phyloP scores from a whole-genome alignment of 139 green algal species.

The Protoeuglena noctilucae region DNA sequence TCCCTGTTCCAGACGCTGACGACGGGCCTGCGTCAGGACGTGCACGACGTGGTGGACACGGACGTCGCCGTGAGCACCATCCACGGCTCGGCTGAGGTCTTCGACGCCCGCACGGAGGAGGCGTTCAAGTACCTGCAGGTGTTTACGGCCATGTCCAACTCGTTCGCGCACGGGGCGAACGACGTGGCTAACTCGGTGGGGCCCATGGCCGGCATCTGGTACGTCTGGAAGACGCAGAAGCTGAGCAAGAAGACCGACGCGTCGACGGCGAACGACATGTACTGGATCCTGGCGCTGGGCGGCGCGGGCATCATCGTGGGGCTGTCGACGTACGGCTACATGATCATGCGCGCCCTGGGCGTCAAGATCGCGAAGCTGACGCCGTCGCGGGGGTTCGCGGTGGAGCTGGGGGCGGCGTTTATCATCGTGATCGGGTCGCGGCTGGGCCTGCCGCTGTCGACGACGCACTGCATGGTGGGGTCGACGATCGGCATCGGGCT shows the following conservation, averaged over 20 bases:
- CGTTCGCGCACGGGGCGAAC: slow-evolving; percentile 28
- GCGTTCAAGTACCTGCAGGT: slow-evolving; percentile 17
- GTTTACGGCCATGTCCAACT: slow-evolving; percentile 10
- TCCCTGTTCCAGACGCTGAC: slow-evolving; percentile 3
- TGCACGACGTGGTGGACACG: not conserved
- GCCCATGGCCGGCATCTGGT: slow-evolving; percentile 15
- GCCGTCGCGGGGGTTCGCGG: slow-evolving; percentile 39
- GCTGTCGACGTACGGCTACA: slow-evolving; percentile 23
- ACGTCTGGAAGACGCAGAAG: slow-evolving; percentile 6
- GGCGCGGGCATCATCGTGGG: slow-evolving; percentile 17
- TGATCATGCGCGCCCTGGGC: slow-evolving; percentile 23
- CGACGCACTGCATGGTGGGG: slow-evolving; percentile 22
- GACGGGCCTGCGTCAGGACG: slow-evolving; percentile 2
- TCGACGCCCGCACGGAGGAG: slow-evolving; percentile 17
- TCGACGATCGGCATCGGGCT: slow-evolving; percentile 13
- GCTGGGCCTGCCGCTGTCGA: slow-evolving; percentile 30
- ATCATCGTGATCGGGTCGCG: slow-evolving; percentile 28
- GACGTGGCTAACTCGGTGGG: slow-evolving; percentile 33
- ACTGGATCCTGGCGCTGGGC: slow-evolving; percentile 13
- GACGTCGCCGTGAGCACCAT: slow-evolving; percentile 1
- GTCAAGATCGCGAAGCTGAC: slow-evolving; percentile 25
- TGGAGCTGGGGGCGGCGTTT: slow-evolving; percentile 33
- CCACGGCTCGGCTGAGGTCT: not conserved
- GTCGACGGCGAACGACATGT: not conserved
- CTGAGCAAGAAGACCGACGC: slow-evolving; percentile 8